Base-by-base conservation (phyloP, 495 filamentous ascomycete species). In the Rostrohypoxylon terebratum region DNA sequence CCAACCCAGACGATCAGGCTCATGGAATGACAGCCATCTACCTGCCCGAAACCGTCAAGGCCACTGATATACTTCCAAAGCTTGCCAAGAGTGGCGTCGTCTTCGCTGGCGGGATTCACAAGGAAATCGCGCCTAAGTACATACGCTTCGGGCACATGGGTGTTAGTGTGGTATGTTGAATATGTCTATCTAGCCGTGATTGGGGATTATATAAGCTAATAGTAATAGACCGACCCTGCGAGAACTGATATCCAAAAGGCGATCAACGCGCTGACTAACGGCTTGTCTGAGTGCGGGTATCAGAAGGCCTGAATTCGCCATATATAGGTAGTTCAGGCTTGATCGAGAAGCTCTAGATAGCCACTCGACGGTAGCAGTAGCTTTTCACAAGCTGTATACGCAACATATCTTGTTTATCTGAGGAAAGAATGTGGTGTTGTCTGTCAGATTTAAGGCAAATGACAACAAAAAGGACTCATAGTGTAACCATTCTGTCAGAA, bases 21-120 rank as follows among this genome's bases (percentile, higher is more conserved):
- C 95, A 96, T 76, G 93, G 92, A 76, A 99, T 99, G 96, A 98
- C 96, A 11, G 94, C 96, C 54, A 94, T 98, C 68, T 98, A 95
- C 80, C 87, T 99, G 54, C 96, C 96, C 2, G 92, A 97, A 61
- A 90, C 85, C 33, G 85, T 99, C 31, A 87, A 90, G 68, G 89
- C 90, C 11, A 85, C 93, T 4, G 92, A 97, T 59, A 82, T 99
- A 11, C 83, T 99, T 50, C 95, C 96, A 4, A 94, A 90, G 69
- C 83, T 99, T 63, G 78, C 94, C 65, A 94, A 94, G 82, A 95
- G 91, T 77, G 94, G 94, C 13, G 94, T 98, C 6, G 89, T 99
- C 59, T 97, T 98, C 75, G 96, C 96, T 59, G 95, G 92, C 55
- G 96, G 96, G 66, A 86, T 99, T 78, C 96, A 99, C 83, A 98